Evolutionary conservation across 1,284 basidiomycete genomes (phyloP), one percentile per base, ranked within the genome.

Genomic region (Irpex lacteus): DNA sequence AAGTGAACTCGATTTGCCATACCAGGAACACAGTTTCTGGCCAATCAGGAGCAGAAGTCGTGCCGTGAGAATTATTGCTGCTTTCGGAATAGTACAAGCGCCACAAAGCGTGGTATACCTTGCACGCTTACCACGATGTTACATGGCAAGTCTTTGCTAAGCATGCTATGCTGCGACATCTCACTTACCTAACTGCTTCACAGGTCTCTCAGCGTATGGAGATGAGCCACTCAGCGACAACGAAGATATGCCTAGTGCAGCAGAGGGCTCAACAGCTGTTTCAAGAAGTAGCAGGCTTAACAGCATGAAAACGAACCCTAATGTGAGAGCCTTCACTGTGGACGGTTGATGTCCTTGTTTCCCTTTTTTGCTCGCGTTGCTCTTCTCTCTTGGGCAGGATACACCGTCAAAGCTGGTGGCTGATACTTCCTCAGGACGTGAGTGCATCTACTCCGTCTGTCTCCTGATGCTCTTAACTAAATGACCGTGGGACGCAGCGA

Each of bases 371-470:
- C 80, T 88, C 79, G 82, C 81, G 81, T 21, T 76, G 77, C 75
- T 70, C 78, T 85, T 87, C 81, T 77, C 75, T 80, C 77, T 82
- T 75, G 84, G 86, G 80, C 82, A 90, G 88, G 88, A 88, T 80
- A 80, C 81, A 71, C 76, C 80, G 76, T 76, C 80, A 69, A 86
- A 82, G 72, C 49, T 65, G 8, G 68, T 68, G 26, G 70, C 77
- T 73, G 74, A 80, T 73, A 69, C 70, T 63, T 71, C 77, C 63
- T 71, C 81, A 80, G 87, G 85, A 72, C 68, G 88, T 90, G 67
- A 67, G 80, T 44, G 7, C 64, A 2, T 19, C 56, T 15, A 38
- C 9, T 21, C 15, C 21, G 32, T 21, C 54, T 26, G 9, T 53
- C 52, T 21, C 15, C 40, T 26, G 26, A 44, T 44, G 11, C 15